Conservation (phyloP, 352 stramenopile species). For the Phytophthora hybrid region DNA sequence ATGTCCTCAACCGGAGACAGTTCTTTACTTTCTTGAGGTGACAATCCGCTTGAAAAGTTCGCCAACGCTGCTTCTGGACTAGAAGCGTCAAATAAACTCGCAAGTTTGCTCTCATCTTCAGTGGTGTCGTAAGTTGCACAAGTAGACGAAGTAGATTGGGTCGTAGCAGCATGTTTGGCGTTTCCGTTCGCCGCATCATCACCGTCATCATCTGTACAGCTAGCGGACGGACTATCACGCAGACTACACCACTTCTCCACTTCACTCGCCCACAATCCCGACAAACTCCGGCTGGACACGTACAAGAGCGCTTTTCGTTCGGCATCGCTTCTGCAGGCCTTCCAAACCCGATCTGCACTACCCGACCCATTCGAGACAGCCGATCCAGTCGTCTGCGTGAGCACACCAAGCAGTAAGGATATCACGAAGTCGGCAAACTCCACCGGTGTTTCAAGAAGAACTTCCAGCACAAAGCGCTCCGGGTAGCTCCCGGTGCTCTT, state of each 20-base stretch:
- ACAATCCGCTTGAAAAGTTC: slow-evolving; percentile 19
- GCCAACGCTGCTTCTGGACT: slow-evolving; percentile 7
- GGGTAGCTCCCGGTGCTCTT: slow-evolving; percentile 4
- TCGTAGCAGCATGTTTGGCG: not conserved
- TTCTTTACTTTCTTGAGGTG: slow-evolving; percentile 13
- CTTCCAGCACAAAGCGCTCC: slow-evolving; percentile 56
- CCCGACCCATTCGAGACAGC: slow-evolving; percentile 13
- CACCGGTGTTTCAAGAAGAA: slow-evolving; percentile 56
- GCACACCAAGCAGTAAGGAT: slow-evolving; percentile 45
- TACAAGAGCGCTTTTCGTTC: slow-evolving; percentile 43
- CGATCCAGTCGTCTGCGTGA: slow-evolving; percentile 8
- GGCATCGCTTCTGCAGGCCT: slow-evolving; percentile 40
- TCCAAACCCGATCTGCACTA: slow-evolving; percentile 44
- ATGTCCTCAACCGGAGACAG: not conserved
- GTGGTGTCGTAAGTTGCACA: not conserved
- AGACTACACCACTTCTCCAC: slow-evolving; percentile 30
- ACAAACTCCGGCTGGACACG: slow-evolving; percentile 34
- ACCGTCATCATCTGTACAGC: not conserved
- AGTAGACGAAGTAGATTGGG: slow-evolving; percentile 2
- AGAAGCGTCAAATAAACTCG: slow-evolving; percentile 13
- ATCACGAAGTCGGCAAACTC: slow-evolving; percentile 67
- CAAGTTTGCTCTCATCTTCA: not conserved
- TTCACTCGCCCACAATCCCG: slow-evolving; percentile 31
- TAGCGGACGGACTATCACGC: slow-evolving; percentile 26
- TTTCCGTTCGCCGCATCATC: not conserved